A percentile compares a stretch with the other conserved stretches of the same genome.
Conservation (phyloP, 345 rosid genomes). For the Diplotaxis tenuifolia region DNA sequence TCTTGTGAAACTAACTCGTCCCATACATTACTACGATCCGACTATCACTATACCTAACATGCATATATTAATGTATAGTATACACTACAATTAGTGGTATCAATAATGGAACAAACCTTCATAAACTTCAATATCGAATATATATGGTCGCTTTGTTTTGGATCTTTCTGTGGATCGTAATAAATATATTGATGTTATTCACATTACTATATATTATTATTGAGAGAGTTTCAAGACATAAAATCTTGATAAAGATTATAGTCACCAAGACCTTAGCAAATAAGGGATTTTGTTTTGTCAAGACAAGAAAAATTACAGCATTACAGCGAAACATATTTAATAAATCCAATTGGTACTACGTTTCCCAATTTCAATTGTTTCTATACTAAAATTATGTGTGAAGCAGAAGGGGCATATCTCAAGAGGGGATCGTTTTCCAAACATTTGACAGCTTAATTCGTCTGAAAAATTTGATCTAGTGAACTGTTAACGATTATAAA, state of each 20-base stretch:
- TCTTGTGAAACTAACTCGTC: constrained; percentile 26
- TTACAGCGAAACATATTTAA: not conserved
- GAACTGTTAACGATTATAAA: constrained; percentile 23
- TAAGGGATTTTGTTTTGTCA: not conserved
- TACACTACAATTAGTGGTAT: constrained; percentile 12
- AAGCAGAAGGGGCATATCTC: constrained; percentile 15
- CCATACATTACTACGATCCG: constrained; percentile 31
- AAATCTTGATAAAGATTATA: constrained; percentile 30
- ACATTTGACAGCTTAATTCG: constrained; percentile 34
- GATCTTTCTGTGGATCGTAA: not conserved
- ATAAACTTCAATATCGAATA: constrained; percentile 19
- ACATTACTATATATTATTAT: not conserved
- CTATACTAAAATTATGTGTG: not conserved
- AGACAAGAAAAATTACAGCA: not conserved
- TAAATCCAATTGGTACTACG: not conserved
- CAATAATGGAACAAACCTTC: constrained; percentile 25
- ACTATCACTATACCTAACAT: constrained; percentile 26
- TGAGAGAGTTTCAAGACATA: constrained; percentile 16
- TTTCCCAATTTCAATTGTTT: not conserved
- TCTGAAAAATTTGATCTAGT: constrained; percentile 25
- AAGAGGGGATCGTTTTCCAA: not conserved
- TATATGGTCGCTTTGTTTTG: constrained; percentile 28
- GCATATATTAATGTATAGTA: not conserved
- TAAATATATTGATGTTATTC: not conserved
- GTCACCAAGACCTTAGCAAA: constrained; percentile 1